A percentile compares a stretch with the other conserved stretches of the same genome.
These are phyloP conservation scores for Moniliophthora roreri DNA, from an alignment of 1,284 basidiomycete species.

Conservation along the genomic window DNA sequence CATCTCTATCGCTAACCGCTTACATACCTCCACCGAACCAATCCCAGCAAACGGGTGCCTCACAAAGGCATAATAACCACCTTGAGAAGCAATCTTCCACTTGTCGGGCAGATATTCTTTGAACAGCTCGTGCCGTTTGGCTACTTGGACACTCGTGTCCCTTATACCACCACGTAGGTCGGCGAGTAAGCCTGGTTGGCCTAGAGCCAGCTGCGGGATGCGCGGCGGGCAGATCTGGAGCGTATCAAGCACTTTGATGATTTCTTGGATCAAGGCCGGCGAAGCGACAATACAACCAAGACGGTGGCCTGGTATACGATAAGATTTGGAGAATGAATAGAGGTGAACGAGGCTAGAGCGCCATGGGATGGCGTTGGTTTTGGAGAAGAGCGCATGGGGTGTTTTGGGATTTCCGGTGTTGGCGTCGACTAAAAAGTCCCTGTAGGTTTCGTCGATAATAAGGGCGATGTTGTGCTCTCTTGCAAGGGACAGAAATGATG, in stretches of 20 bases:
- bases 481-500: slow-evolving; percentile 66
- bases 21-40: slow-evolving; percentile 54
- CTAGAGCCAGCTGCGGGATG: slow-evolving; percentile 68
- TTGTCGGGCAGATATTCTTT: slow-evolving; percentile 37
- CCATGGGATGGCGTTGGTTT: slow-evolving; percentile 38
- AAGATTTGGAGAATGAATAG: slow-evolving; percentile 83
- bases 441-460: slow-evolving; percentile 89
- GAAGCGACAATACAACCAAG: slow-evolving; percentile 78
- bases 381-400: slow-evolving; percentile 44
- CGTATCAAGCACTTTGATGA: slow-evolving; percentile 74
- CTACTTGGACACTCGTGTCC: slow-evolving; percentile 49
- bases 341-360: slow-evolving; percentile 67
- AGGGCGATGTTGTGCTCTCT: slow-evolving; percentile 60
- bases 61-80: slow-evolving; percentile 79
- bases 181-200: slow-evolving; percentile 45
- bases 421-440: slow-evolving; percentile 63
- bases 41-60: slow-evolving; percentile 62
- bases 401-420: slow-evolving; percentile 30
- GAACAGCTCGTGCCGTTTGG: slow-evolving; percentile 64
- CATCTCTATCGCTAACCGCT: slow-evolving; percentile 56
- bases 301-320: slow-evolving; percentile 84
- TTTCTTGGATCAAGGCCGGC: slow-evolving; percentile 49
- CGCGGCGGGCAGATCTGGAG: slow-evolving; percentile 80
- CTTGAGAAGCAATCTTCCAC: slow-evolving; percentile 68
- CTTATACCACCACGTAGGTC: slow-evolving; percentile 55